These are phyloP conservation scores for Blastomyces emzantsi DNA, from an alignment of 2,329 filamentous ascomycete genomes.

Conservation along the genomic window DNA sequence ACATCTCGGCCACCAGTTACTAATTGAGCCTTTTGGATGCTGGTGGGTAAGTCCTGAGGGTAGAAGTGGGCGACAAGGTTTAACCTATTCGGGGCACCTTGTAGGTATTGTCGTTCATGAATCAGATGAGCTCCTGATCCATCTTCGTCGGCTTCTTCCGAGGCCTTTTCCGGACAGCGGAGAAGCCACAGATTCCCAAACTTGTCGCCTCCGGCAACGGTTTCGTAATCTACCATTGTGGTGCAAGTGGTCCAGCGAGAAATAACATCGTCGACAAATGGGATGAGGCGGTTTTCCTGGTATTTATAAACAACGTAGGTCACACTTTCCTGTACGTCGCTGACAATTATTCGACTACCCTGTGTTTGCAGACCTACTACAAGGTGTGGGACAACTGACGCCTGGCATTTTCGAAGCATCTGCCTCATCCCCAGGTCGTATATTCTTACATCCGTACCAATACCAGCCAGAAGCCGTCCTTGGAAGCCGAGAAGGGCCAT, in stretches of 20 bases:
- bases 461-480: slow-evolving; percentile 75
- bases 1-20: slow-evolving; percentile 88
- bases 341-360: slow-evolving; percentile 82
- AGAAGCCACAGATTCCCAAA: slow-evolving; percentile 96
- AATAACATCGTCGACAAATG: slow-evolving; percentile 85
- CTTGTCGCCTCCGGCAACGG: slow-evolving; percentile 87
- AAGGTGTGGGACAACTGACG: slow-evolving; percentile 66
- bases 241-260: slow-evolving; percentile 84
- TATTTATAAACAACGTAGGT: slow-evolving; percentile 92
- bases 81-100: slow-evolving; percentile 76
- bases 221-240: slow-evolving; percentile 96
- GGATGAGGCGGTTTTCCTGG: slow-evolving; percentile 81
- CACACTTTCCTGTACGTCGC: slow-evolving; percentile 85
- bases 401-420: slow-evolving; percentile 83
- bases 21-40: slow-evolving; percentile 77
- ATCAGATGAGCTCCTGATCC: slow-evolving; percentile 83
- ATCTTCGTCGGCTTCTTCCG: slow-evolving; percentile 84
- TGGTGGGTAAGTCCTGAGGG: slow-evolving; percentile 84
- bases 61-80: slow-evolving; percentile 83
- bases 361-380: slow-evolving; percentile 85
- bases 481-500: slow-evolving; percentile 90
- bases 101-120: slow-evolving; percentile 81
- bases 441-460: slow-evolving; percentile 71
- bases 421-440: slow-evolving; percentile 93
- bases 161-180: slow-evolving; percentile 75